These are phyloP conservation scores for Sporodiniella umbellata DNA, from an alignment of 371 early-diverging fungal genomes.

Conservation along the genomic window DNA sequence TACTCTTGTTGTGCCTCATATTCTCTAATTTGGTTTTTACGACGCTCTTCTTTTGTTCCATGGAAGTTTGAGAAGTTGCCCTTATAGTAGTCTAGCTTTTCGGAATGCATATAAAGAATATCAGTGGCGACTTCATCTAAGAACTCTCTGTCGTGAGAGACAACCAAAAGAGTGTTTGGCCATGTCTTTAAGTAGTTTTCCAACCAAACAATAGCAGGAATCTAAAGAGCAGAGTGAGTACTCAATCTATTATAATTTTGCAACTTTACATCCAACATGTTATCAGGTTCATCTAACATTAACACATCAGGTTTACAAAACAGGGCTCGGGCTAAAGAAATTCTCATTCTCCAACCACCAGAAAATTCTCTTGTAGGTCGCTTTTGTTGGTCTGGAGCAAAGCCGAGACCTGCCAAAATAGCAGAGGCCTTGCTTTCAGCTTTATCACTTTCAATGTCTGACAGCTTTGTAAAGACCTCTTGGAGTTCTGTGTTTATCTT, in stretches of 20 bases:
- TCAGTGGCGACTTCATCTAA: slow-evolving; percentile 96
- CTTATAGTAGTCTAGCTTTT: slow-evolving; percentile 89
- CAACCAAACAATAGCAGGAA: slow-evolving; percentile 96
- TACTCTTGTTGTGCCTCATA: slow-evolving; percentile 94
- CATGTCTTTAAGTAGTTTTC: slow-evolving; percentile 90
- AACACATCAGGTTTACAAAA: slow-evolving; percentile 95
- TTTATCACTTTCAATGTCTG: slow-evolving; percentile 95
- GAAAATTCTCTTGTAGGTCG: slow-evolving; percentile 90
- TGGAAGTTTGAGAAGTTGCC: slow-evolving; percentile 94
- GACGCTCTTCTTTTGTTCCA: slow-evolving; percentile 86
- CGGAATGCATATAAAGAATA: slow-evolving; percentile 92
- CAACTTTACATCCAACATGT: slow-evolving; percentile 87
- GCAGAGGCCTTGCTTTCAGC: slow-evolving; percentile 90
- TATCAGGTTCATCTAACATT: slow-evolving; percentile 99
- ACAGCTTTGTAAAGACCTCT: slow-evolving; percentile 78
- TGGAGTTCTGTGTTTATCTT: slow-evolving; percentile 67
- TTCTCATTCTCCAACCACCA: slow-evolving; percentile 95
- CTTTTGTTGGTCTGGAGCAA: slow-evolving; percentile 72
- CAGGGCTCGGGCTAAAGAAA: slow-evolving; percentile 94
- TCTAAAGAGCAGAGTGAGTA: slow-evolving; percentile 19
- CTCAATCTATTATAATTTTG: neutral
- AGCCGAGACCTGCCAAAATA: slow-evolving; percentile 96
- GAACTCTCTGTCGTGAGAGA: slow-evolving; percentile 98
- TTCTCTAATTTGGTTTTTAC: slow-evolving; percentile 85
- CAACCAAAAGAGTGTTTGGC: slow-evolving; percentile 90